These are phyloP conservation scores for Fusarium sp. DNA, from an alignment of 2,329 filamentous ascomycete species.

Conservation along the genomic window DNA sequence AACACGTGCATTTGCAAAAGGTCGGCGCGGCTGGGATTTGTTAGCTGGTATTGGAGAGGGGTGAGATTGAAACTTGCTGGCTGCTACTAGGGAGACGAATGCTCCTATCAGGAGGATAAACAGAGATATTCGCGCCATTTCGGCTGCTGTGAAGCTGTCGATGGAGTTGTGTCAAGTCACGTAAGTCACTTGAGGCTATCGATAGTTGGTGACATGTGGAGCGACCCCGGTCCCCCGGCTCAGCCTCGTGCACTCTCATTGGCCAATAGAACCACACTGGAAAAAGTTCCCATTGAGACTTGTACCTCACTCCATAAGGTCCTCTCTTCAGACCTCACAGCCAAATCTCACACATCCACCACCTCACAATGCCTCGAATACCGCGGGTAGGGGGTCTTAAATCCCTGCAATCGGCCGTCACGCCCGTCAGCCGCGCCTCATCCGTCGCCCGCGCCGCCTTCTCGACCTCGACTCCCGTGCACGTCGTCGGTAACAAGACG, in stretches of 20 bases:
- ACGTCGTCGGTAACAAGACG: conserved; percentile 46
- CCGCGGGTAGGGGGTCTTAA: conserved; percentile 51
- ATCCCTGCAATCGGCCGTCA: conserved; percentile 45
- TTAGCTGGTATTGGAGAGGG: conserved; percentile 11
- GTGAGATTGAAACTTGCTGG: conserved; percentile 51
- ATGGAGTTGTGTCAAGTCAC: conserved; percentile 13
- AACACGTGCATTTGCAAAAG: conserved; percentile 78
- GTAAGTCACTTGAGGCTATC: conserved; percentile 38
- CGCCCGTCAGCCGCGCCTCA: conserved; percentile 43
- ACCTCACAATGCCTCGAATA: conserved; percentile 57
- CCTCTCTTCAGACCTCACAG: conserved; percentile 19
- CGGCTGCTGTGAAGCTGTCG: conserved; percentile 18
- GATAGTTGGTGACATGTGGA: conserved; percentile 31
- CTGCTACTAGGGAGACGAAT: conserved; percentile 54
- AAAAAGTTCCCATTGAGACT: conserved; percentile 46
- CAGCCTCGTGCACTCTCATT: conserved; percentile 45
- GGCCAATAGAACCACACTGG: conserved; percentile 35
- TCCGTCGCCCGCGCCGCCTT: conserved; percentile 47
- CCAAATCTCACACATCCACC: conserved; percentile 6
- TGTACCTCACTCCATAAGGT: conserved; percentile 9
- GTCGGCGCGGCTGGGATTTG: conserved; percentile 65
- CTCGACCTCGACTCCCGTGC: conserved; percentile 50
- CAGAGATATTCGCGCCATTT: conserved; percentile 56
- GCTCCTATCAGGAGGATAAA: conserved; percentile 53
- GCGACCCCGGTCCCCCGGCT: conserved; percentile 12